Evolutionary conservation across 441 rosid species (phyloP).

Genomic region (Cnidoscolus chayamansa): DNA sequence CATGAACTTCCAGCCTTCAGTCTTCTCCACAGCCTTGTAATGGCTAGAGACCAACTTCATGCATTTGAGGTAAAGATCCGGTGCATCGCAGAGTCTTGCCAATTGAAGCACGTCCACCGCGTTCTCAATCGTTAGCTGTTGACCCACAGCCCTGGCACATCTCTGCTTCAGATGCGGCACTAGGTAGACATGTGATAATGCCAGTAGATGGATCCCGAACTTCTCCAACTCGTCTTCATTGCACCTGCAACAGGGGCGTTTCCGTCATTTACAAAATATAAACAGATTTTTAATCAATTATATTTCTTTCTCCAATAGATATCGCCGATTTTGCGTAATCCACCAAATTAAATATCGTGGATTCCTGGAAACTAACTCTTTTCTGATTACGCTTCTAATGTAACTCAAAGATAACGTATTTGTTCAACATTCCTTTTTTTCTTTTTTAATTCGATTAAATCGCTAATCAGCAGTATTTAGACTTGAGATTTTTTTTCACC

Average conservation of each 20-base stretch:
- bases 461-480: conserved; percentile 3
- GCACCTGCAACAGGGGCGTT: conserved; percentile 41
- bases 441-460: background rate
- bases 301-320: background rate
- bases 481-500: background rate
- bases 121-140: conserved; percentile 53
- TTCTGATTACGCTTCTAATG: background rate
- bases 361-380: background rate
- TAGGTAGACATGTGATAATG: conserved; percentile 72
- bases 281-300: background rate
- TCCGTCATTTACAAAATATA: conserved; percentile 20
- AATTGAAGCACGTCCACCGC: conserved; percentile 78
- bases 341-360: background rate
- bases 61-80: conserved; percentile 62
- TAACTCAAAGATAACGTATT: too few relatives aligned
- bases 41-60: conserved; percentile 45
- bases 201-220: conserved; percentile 71
- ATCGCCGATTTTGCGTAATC: conserved; percentile 12
- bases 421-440: background rate
- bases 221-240: conserved; percentile 56
- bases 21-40: conserved; percentile 53
- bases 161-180: conserved; percentile 66
- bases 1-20: conserved; percentile 84
- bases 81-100: conserved; percentile 75
- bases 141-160: conserved; percentile 45